Evolutionary conservation across 208 protist genomes (phyloP).

Genomic region (Acanthamoeba royreba): DNA sequence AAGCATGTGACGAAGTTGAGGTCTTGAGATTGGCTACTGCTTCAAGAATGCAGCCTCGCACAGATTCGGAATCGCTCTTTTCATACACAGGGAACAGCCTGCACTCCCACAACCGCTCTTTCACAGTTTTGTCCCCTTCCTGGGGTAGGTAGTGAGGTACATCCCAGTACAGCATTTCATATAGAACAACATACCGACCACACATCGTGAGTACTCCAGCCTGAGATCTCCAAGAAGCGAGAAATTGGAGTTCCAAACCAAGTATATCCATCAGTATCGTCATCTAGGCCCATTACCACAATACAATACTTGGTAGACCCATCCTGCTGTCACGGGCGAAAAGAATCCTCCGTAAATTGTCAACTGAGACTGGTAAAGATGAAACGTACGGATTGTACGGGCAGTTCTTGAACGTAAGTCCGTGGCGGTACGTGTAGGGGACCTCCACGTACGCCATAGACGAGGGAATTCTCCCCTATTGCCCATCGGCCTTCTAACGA

Average conservation of each 20-base stretch:
- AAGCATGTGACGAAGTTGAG: background rate
- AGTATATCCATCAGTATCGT: background rate
- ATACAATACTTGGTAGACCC: background rate
- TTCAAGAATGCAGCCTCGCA: background rate
- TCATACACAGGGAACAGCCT: background rate
- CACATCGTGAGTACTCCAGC: background rate
- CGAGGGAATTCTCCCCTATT: background rate
- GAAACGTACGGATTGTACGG: background rate
- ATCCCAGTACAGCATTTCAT: too few species aligned
- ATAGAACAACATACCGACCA: too few species aligned
- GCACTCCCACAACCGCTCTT: background rate
- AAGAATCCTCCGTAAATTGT: too few species aligned
- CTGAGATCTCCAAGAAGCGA: background rate
- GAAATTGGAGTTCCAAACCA: background rate
- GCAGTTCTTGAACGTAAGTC: background rate
- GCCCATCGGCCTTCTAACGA: background rate
- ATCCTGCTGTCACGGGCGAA: too few species aligned
- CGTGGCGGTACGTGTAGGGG: background rate
- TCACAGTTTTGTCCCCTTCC: background rate
- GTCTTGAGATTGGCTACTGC: background rate
- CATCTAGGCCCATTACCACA: background rate
- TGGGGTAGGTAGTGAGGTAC: too few species aligned
- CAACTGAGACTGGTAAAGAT: background rate
- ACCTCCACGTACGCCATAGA: background rate
- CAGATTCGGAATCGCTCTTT: background rate